These are phyloP conservation scores for Sophora flavescens DNA, from an alignment of 306 rosid genomes.

Conservation along the genomic window DNA sequence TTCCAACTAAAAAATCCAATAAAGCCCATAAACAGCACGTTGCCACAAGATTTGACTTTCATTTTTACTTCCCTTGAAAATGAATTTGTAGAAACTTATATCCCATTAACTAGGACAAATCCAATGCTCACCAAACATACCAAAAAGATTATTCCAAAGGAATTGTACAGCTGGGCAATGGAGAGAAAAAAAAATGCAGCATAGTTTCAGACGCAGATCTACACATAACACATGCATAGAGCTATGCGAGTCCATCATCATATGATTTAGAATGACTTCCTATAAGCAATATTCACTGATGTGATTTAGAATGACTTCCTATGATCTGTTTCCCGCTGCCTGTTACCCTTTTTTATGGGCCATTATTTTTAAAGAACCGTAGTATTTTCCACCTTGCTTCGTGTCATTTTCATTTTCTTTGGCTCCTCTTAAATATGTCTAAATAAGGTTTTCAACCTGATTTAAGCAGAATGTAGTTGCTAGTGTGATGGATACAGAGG, in stretches of 20 bases:
- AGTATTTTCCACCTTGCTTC: slow-evolving; percentile 22
- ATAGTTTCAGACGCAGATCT: neutral
- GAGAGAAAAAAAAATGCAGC: neutral
- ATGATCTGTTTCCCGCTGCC: neutral
- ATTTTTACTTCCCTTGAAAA: neutral
- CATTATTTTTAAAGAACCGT: slow-evolving; percentile 1
- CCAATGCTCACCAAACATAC: neutral
- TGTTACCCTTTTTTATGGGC: neutral
- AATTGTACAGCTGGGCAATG: neutral
- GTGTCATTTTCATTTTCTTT: slow-evolving; percentile 23
- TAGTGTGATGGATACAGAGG: slow-evolving; percentile 60
- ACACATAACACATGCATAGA: neutral
- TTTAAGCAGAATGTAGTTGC: slow-evolving; percentile 73
- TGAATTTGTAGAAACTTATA: neutral
- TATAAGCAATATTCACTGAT: slow-evolving; percentile 9
- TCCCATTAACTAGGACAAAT: neutral
- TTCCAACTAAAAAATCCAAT: neutral
- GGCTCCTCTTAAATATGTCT: slow-evolving; percentile 24
- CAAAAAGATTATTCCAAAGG: neutral
- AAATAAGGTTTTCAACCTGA: slow-evolving; percentile 27
- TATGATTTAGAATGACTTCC: neutral
- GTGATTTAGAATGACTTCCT: neutral
- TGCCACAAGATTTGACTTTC: neutral
- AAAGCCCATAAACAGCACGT: neutral
- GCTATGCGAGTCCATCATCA: neutral